These are phyloP conservation scores for Eucalyptus virginea DNA, from an alignment of 345 rosid genomes.

Conservation along the genomic window DNA sequence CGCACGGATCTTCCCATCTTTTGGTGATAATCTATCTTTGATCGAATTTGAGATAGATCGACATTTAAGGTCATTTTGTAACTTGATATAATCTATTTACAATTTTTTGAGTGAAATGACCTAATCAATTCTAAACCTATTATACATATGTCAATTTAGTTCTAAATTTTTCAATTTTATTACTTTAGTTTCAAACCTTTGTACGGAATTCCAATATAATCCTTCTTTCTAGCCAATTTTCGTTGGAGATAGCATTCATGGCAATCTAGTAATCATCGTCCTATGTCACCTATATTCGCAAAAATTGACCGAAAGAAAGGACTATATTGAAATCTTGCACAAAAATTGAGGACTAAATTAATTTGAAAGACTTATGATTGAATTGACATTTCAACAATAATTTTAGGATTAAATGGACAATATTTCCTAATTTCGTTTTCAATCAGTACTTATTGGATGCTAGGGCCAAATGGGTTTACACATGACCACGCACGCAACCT, in stretches of 20 bases:
- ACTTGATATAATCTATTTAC: neutral
- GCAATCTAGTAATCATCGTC: accelerated
- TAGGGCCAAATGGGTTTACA: neutral
- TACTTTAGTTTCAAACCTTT: accelerated
- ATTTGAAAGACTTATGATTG: neutral
- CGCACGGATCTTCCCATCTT: neutral
- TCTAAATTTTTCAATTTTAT: accelerated
- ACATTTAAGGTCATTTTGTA: neutral
- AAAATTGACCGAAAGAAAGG: neutral
- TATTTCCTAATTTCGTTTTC: neutral
- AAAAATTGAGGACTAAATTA: neutral
- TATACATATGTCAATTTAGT: accelerated
- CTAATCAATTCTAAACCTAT: accelerated
- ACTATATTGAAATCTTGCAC: neutral
- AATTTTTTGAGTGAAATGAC: neutral
- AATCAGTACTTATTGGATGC: neutral
- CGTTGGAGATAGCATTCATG: neutral
- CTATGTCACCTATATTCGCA: accelerated
- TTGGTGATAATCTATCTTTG: accelerated
- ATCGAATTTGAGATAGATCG: neutral
- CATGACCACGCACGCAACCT: neutral
- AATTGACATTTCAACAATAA: neutral
- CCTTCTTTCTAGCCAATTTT: neutral
- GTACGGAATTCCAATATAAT: neutral
- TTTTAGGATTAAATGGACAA: neutral